Conservation (phyloP, 2,329 filamentous ascomycete genomes). For the Ceratocystis destructans region DNA sequence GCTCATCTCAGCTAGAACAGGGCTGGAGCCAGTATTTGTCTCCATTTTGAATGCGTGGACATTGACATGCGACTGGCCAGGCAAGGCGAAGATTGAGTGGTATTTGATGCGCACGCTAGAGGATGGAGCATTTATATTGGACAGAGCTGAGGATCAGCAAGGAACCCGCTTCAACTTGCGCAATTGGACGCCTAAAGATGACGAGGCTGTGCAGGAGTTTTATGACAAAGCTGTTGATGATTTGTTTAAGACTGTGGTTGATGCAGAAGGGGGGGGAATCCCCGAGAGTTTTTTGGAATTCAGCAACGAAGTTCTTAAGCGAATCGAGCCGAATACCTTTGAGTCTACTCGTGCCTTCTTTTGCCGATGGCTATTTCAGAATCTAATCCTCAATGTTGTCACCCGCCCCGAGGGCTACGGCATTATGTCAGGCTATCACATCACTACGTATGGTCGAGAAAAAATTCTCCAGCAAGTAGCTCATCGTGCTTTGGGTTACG, state of each 20-base stretch:
- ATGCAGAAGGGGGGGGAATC: conserved; percentile 70
- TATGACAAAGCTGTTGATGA: conserved; percentile 69
- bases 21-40: conserved; percentile 66
- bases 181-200: conserved; percentile 63
- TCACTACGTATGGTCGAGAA: conserved; percentile 79
- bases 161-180: conserved; percentile 57
- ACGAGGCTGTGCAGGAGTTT: conserved; percentile 73
- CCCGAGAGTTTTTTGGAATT: conserved; percentile 75
- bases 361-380: conserved; percentile 82
- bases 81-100: conserved; percentile 77
- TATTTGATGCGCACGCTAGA: conserved; percentile 92
- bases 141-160: conserved; percentile 68
- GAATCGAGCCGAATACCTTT: conserved; percentile 57
- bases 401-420: conserved; percentile 74
- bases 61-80: conserved; percentile 76
- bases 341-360: conserved; percentile 70
- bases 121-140: conserved; percentile 79
- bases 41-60: conserved; percentile 81
- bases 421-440: conserved; percentile 78
- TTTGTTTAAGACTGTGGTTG: conserved; percentile 75
- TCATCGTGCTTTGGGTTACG: conserved; percentile 62
- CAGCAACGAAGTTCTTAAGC: conserved; percentile 67
- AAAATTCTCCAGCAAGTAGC: conserved; percentile 69
- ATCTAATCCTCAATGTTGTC: conserved; percentile 70
- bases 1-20: conserved; percentile 62